phyloP scores from a whole-genome alignment of 306 rosid species.

The Comarum palustre region DNA sequence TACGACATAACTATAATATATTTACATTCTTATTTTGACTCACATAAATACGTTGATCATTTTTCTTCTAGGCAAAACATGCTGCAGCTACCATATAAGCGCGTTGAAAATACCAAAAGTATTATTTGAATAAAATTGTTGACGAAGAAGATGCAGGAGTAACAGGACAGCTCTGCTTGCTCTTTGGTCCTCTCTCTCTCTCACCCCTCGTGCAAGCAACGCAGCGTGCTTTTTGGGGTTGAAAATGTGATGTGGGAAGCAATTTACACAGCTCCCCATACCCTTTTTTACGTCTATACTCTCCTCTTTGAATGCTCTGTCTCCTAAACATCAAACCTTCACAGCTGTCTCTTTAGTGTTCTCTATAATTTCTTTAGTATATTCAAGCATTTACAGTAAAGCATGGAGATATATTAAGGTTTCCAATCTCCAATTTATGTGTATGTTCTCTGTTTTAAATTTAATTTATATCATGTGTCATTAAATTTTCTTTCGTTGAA shows the following conservation, averaged over 20 bases:
- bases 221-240: conserved; percentile 48
- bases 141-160: not conserved
- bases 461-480: too few relatives aligned
- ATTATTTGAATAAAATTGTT: not conserved
- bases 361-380: conserved; percentile 5
- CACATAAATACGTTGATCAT: too few relatives aligned
- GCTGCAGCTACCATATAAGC: conserved; percentile 4
- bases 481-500: too few relatives aligned
- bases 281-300: not conserved
- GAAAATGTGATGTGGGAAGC: conserved; percentile 33
- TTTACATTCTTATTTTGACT: too few relatives aligned
- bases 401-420: not conserved
- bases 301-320: conserved; percentile 43
- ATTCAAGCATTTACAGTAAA: conserved; percentile 4
- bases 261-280: conserved; percentile 43
- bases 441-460: too few relatives aligned
- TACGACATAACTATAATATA: too few relatives aligned
- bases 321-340: conserved; percentile 52
- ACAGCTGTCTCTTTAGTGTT: conserved; percentile 50
- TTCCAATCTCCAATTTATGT: too few relatives aligned
- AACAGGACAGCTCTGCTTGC: not conserved
- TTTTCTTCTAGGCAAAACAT: conserved; percentile 2
- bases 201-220: conserved; percentile 41
- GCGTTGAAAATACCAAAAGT: not conserved
- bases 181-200: not conserved